Conservation (phyloP, 768 basidiomycete species). For the Mycena belliarum region DNA sequence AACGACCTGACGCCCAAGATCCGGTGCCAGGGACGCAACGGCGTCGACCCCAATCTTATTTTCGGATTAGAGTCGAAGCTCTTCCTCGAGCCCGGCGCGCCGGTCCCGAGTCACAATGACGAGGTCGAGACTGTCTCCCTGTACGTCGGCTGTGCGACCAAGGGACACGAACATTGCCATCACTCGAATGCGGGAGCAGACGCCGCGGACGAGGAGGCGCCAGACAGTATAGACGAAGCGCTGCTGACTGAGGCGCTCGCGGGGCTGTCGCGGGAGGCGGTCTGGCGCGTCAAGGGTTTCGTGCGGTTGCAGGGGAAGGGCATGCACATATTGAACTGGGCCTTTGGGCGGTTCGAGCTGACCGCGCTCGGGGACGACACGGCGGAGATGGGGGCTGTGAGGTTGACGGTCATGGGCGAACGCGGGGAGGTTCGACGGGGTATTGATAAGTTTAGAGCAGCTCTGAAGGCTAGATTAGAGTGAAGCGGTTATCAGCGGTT, state of each 20-base stretch:
- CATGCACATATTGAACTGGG: conserved; percentile 82
- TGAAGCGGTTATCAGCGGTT: no score
- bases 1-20: conserved; percentile 92
- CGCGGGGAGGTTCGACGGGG: conserved; percentile 72
- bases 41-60: conserved; percentile 75
- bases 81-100: conserved; percentile 40
- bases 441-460: conserved; percentile 53
- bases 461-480: conserved; percentile 38
- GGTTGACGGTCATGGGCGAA: conserved; percentile 91
- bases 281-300: conserved; percentile 90
- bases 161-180: conserved; percentile 24
- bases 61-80: conserved; percentile 91
- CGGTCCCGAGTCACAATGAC: conserved; percentile 55
- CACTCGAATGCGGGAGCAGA: conserved; percentile 14
- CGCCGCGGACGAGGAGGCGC: conserved; percentile 18
- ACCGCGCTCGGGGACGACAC: conserved; percentile 31
- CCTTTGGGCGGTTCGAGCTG: conserved; percentile 84
- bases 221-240: conserved; percentile 33
- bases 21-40: conserved; percentile 58
- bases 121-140: conserved; percentile 85
- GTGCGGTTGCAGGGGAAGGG: conserved; percentile 49
- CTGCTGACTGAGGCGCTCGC: conserved; percentile 49
- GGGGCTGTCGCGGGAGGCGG: conserved; percentile 60
- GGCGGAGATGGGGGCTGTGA: conserved; percentile 40
- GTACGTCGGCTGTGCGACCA: conserved; percentile 40